Evolutionary conservation across 306 rosid species (phyloP), one percentile per base, ranked within the genome.

Genomic region (Pyrus communis): DNA sequence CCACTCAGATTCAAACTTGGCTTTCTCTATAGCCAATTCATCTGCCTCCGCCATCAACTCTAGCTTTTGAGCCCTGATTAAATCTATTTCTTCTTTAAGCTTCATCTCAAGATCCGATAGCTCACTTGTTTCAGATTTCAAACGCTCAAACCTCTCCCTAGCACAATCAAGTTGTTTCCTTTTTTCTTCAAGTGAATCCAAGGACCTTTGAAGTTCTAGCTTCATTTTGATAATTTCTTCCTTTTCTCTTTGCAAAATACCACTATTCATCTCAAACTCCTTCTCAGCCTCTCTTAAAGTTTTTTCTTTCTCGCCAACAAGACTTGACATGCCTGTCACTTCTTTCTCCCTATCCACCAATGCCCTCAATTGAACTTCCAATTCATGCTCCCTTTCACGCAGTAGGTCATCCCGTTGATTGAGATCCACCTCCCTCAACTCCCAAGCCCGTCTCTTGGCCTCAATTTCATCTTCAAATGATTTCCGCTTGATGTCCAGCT

Each of bases 1-100:
- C 99, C 99, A 96, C 85, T 96, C 98, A 65, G 82, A 81, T 89
- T 96, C 99, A 83, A 96, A 96, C 77, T 92, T 91, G 21, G 97
- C 90, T 84, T 92, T 96, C 88, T 96, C 99, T 38, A 74, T 84
- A 78, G 89, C 79, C 84, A 92, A 78, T 73, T 84, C 91, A 62
- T 92, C 97, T 30, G 87, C 89, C 86, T 92, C 98, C 18, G 70
- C 89, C 85, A 90, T 77, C 74, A 96, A 86, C 84, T 92, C 96
- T 77, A 79, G 76, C 71, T 91, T 89, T 84, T 92, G 87, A 81
- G 89, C 89, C 82, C 99, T 84, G 58, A 96, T 85, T 21, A 83
- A 87, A 75, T 96, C 99, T 74, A 96, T 86, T 80, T 96, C 99
- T 87, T 96, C 97, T 78, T 96, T 96, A 27, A 96, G 92, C 58